phyloP scores from a whole-genome alignment of 371 early-diverging fungal species.

The Phascolomyces articulosus region DNA sequence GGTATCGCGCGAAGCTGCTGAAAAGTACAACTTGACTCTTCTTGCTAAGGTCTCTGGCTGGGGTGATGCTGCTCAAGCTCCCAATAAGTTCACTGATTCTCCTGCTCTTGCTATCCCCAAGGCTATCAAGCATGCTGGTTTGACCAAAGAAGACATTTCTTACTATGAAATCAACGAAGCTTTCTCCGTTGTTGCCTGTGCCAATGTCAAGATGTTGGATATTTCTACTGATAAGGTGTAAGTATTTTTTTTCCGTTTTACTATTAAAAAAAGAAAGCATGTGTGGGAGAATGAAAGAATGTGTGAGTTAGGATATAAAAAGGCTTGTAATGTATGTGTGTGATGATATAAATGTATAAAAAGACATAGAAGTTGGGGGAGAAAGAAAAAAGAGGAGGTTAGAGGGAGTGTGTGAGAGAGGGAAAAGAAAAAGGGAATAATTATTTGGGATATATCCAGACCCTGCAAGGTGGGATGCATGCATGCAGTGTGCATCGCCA shows the following conservation, averaged over 20 bases:
- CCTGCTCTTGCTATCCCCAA: constrained; percentile 93
- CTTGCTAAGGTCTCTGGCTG: constrained; percentile 75
- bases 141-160: constrained; percentile 70
- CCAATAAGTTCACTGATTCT: constrained; percentile 91
- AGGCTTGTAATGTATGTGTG: too few species aligned
- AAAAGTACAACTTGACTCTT: constrained; percentile 73
- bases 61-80: constrained; percentile 81
- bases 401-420: neutral
- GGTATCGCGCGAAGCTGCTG: constrained; percentile 77
- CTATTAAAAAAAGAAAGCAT: too few species aligned
- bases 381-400: neutral
- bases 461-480: constrained; percentile 1
- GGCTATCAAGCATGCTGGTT: constrained; percentile 83
- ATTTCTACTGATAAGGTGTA: constrained; percentile 74
- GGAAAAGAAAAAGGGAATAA: too few species aligned
- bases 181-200: constrained; percentile 94
- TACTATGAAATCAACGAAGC: constrained; percentile 98
- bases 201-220: constrained; percentile 83
- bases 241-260: constrained; percentile 6
- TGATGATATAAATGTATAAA: too few species aligned
- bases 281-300: neutral
- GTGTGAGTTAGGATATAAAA: neutral
- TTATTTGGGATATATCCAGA: neutral
- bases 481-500: neutral
- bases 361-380: too few species aligned